Conservation (phyloP, 805 yeast genomes). For the Yamadazyma akitaensis region DNA sequence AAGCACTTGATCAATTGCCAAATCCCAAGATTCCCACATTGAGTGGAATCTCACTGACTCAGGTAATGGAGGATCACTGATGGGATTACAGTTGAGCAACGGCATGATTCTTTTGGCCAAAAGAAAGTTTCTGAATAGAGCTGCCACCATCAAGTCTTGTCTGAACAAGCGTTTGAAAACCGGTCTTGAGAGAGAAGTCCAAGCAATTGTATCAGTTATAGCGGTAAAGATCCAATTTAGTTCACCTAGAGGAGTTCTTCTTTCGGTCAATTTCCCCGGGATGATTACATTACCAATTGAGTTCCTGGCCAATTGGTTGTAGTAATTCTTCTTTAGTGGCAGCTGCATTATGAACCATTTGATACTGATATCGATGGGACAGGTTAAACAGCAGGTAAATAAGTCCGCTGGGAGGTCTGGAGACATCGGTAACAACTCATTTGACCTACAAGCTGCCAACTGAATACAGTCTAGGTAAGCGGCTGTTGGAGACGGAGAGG, state of each 20-base stretch:
- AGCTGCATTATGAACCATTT: constrained; percentile 88
- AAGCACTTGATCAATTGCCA: constrained; percentile 92
- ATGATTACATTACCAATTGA: constrained; percentile 60
- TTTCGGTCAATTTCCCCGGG: constrained; percentile 88
- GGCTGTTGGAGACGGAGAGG: constrained; percentile 59
- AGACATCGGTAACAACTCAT: constrained; percentile 85
- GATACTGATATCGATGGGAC: constrained; percentile 92
- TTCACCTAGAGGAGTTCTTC: constrained; percentile 94
- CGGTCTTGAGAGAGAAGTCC: constrained; percentile 88
- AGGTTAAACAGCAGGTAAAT: constrained; percentile 91
- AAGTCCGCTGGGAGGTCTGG: constrained; percentile 95
- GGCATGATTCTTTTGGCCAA: constrained; percentile 94
- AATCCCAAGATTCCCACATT: constrained; percentile 98
- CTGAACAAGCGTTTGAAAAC: constrained; percentile 86
- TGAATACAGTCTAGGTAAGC: constrained; percentile 86
- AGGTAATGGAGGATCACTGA: constrained; percentile 90
- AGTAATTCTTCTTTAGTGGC: constrained; percentile 55
- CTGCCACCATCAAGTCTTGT: constrained; percentile 96
- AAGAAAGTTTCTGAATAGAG: constrained; percentile 86
- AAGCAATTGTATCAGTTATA: constrained; percentile 95
- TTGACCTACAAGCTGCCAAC: constrained; percentile 84
- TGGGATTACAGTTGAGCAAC: constrained; percentile 86
- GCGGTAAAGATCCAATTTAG: constrained; percentile 97
- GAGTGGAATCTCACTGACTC: constrained; percentile 76
- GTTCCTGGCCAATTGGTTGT: constrained; percentile 43